These are phyloP conservation scores for Sutorius australiensis DNA, from an alignment of 768 basidiomycete genomes.

Conservation along the genomic window DNA sequence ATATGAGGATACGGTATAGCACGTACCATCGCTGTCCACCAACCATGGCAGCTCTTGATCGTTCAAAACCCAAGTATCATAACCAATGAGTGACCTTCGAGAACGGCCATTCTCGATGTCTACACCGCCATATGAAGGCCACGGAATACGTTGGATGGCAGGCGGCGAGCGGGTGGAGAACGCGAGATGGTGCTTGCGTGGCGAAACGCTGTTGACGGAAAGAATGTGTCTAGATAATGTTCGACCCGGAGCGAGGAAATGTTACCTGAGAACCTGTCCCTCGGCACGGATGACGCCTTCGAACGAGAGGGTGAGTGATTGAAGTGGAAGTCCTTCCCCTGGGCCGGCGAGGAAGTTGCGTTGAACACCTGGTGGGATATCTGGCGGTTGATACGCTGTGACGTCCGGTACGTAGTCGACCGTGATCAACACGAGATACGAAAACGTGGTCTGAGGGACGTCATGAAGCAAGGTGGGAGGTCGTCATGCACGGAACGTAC, in stretches of 20 bases:
- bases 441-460: constrained; percentile 63
- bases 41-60: constrained; percentile 72
- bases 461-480: background rate
- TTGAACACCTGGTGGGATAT: constrained; percentile 45
- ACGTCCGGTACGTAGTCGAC: constrained; percentile 57
- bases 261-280: constrained; percentile 66
- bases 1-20: background rate
- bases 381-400: constrained; percentile 52
- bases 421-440: constrained; percentile 72
- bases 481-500: constrained; percentile 39
- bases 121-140: constrained; percentile 55
- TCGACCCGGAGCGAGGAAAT: background rate
- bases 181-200: constrained; percentile 61
- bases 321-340: constrained; percentile 72
- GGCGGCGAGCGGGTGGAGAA: constrained; percentile 75
- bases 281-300: constrained; percentile 82
- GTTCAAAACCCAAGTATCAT: constrained; percentile 70
- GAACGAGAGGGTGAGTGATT: constrained; percentile 64
- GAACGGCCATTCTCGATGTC: constrained; percentile 35
- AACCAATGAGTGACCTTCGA: constrained; percentile 38
- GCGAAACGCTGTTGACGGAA: constrained; percentile 56
- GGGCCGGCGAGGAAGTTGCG: constrained; percentile 73
- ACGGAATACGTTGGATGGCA: constrained; percentile 79
- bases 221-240: background rate
- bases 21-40: constrained; percentile 65